Evolutionary conservation across 2,329 filamentous ascomycete species (phyloP), one percentile per base, ranked within the genome.

Genomic region (Ilyonectria robusta): DNA sequence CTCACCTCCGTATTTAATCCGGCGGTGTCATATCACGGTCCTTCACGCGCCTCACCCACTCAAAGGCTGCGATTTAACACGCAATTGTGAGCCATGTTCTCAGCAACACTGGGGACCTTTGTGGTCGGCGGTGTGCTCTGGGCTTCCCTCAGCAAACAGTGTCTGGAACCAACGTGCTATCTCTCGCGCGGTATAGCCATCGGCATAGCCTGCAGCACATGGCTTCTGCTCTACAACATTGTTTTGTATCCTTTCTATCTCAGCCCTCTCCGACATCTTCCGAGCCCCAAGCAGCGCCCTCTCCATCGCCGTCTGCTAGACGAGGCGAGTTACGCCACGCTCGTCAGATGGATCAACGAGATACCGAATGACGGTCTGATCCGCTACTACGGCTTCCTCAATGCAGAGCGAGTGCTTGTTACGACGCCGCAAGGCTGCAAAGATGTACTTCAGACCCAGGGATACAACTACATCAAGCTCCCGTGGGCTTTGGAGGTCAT

Each of bases 161-260:
- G 84, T 21, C 81, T 88, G 13, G 86, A 89, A 13, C 84, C 86
- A 1, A 86, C 86, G 72, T 85, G 88, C 66, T 85, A 86, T 46
- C 84, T 84, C 76, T 87, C 88, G 84, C 81, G 82, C 50, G 87
- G 86, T 1, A 87, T 88, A 69, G 84, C 81, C 3, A 85, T 86
- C 1, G 81, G 85, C 0, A 77, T 81, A 13, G 87, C 89, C 68
- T 85, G 86, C 65, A 82, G 85, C 2, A 85, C 85, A 4, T 89
- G 60, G 42, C 42, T 65, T 19, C 15, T 60, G 15, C 23, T 58
- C 19, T 67, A 67, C 15, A 40, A 67, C 9, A 33, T 67, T 19
- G 17, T 67, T 19, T 21, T 67, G 3, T 67, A 67, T 48, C 65
- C 65, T n/a, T 57, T 56, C 51, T 64, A 67, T 40, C 65, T 67